phyloP scores from a whole-genome alignment of 164 flowering plant species.

The Malania oleifera region DNA sequence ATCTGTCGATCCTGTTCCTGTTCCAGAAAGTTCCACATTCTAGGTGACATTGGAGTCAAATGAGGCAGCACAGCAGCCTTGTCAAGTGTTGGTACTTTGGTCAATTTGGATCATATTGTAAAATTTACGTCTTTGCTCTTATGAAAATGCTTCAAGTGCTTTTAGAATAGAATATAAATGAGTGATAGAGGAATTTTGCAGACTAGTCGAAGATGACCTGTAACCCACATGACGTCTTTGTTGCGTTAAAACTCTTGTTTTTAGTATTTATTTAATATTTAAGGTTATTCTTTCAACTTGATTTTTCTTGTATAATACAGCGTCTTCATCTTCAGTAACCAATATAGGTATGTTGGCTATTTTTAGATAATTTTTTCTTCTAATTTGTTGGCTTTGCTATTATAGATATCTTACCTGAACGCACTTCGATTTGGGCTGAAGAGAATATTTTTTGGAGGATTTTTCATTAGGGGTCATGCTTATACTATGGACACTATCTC shows the following conservation, averaged over 20 bases:
- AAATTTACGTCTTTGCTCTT: too few species aligned
- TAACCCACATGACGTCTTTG: neutral
- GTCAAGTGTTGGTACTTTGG: too few species aligned
- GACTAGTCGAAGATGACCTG: neutral
- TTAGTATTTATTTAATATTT: neutral
- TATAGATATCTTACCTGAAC: constrained; percentile 78
- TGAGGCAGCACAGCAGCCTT: too few species aligned
- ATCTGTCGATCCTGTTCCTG: too few species aligned
- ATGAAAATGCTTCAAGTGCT: too few species aligned
- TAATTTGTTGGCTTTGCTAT: constrained; percentile 8
- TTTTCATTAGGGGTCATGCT: constrained; percentile 95
- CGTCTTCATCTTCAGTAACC: neutral
- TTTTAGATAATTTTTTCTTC: constrained; percentile 4
- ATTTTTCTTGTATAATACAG: neutral
- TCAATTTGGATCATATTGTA: too few species aligned
- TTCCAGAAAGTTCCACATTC: too few species aligned
- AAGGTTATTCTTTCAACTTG: neutral
- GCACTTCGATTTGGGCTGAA: constrained; percentile 94
- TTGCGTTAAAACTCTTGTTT: neutral
- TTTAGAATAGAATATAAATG: too few species aligned
- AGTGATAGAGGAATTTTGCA: neutral
- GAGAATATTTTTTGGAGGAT: constrained; percentile 95
- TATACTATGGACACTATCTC: constrained; percentile 98
- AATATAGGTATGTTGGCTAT: neutral
- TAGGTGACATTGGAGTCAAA: too few species aligned